Evolutionary conservation across 352 stramenopile genomes (phyloP).

Genomic region (Thalassiosira mediterranea): DNA sequence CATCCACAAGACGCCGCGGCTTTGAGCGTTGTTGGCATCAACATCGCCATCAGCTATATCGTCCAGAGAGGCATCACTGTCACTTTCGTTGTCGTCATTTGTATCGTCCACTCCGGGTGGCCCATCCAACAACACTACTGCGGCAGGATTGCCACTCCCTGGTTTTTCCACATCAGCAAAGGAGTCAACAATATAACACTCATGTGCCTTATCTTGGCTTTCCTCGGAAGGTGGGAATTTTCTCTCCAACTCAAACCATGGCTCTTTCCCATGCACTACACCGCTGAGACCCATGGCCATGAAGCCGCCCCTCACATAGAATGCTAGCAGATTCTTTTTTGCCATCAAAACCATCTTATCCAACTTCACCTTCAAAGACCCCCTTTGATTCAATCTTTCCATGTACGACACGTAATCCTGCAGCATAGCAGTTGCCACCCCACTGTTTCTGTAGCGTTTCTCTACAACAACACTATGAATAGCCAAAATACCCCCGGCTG

Average conservation of each 20-base stretch:
- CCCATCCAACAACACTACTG: conserved; percentile 84
- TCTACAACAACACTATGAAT: conserved; percentile 90
- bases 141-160: conserved; percentile 90
- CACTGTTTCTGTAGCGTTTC: conserved; percentile 80
- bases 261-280: conserved; percentile 86
- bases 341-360: conserved; percentile 86
- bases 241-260: conserved; percentile 85
- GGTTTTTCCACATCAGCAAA: conserved; percentile 72
- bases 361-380: conserved; percentile 54
- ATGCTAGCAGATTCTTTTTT: conserved; percentile 86
- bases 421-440: conserved; percentile 87
- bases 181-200: conserved; percentile 74
- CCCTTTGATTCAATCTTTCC: conserved; percentile 59
- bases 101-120: conserved; percentile 9
- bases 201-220: conserved; percentile 11
- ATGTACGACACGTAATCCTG: conserved; percentile 85
- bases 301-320: conserved; percentile 89
- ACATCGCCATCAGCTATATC: conserved; percentile 33
- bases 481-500: conserved; percentile 84
- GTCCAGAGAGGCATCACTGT: conserved; percentile 33
- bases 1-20: conserved; percentile 66
- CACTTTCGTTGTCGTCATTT: conserved; percentile 13
- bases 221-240: conserved; percentile 24
- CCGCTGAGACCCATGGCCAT: conserved; percentile 78
- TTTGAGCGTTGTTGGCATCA: conserved; percentile 22